Base-by-base conservation (phyloP, 331 rosid genomes). In the Spiraea crenata region DNA sequence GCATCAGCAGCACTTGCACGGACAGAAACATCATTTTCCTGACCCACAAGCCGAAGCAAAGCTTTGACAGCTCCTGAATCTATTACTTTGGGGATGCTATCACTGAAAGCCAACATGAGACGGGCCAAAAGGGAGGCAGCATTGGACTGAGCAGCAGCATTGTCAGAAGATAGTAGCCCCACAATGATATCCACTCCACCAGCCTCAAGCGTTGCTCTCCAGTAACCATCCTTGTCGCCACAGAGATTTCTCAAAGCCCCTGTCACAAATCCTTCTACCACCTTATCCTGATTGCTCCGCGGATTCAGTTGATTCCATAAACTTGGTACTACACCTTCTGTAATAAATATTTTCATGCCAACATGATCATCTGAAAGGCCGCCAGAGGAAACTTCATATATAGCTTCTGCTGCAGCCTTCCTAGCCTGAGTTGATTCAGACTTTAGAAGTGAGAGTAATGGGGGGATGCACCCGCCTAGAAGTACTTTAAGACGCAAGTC, bases 1-100 rank as follows among this genome's bases (percentile, higher is more conserved):
- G 97, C 99, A 80, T 93, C 95, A 44, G 99, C 99, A 76, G 99
- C 97, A 87, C 99, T 89, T 60, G 97, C 96, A 62, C 96, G 88
- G 8, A 93, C 97, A 82, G 97, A 86, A 85, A 86, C 79, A 70
- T 91, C 83, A 82, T 93, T 91, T 81, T 93, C 79, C 77, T 57
- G 85, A 74, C 92, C 88, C 65, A 93, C 80, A 57, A 93, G 97
- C 81, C n/a, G 67, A 72, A 93, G 96, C 82, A 93, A 85, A 60
- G 90, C 97, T 80, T 80, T 81, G 76, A 93, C 90, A 20, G 99
- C 99, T 69, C 95, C 96, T 77, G 97, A 86, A 75, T 88, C 95
- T 85, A 91, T 87, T 45, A 91, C 96, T 81, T 89, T 91, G 73
- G 92, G 92, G 77, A 91, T 86, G 89, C 95, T 91, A 86, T 91